These are phyloP conservation scores for Lentithecium fluviatile DNA, from an alignment of 495 filamentous ascomycete genomes.

Conservation along the genomic window DNA sequence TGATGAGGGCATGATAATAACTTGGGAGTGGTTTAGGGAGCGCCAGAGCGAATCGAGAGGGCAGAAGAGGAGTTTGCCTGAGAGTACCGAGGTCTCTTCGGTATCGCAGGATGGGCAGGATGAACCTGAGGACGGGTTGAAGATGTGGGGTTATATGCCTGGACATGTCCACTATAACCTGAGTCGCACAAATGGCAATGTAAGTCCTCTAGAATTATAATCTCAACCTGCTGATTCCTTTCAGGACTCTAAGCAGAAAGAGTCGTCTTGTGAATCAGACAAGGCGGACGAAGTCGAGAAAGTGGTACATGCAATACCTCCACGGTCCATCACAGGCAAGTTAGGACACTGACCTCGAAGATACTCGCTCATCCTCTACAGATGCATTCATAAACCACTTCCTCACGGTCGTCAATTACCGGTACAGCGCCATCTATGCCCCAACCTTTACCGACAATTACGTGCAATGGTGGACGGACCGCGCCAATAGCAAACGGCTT, in stretches of 20 bases:
- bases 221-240: not conserved
- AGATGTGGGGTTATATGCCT: constrained; percentile 32
- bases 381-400: constrained; percentile 54
- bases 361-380: constrained; percentile 24
- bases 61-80: constrained; percentile 20
- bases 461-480: constrained; percentile 50
- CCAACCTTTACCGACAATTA: constrained; percentile 51
- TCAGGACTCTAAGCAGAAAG: not conserved
- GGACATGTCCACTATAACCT: constrained; percentile 30
- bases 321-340: constrained; percentile 38
- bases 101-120: not conserved
- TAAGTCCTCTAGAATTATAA: not conserved
- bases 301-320: constrained; percentile 27
- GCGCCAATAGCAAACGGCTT: constrained; percentile 35
- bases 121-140: constrained; percentile 32
- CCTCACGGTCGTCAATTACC: constrained; percentile 50
- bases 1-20: not conserved
- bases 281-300: constrained; percentile 16
- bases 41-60: not conserved
- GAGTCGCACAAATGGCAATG: not conserved
- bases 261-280: not conserved
- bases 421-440: constrained; percentile 53
- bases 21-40: not conserved
- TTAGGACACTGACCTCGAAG: not conserved
- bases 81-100: constrained; percentile 26